Conservation (phyloP, 352 stramenopile species). For the Thraustochytrium striatum region DNA sequence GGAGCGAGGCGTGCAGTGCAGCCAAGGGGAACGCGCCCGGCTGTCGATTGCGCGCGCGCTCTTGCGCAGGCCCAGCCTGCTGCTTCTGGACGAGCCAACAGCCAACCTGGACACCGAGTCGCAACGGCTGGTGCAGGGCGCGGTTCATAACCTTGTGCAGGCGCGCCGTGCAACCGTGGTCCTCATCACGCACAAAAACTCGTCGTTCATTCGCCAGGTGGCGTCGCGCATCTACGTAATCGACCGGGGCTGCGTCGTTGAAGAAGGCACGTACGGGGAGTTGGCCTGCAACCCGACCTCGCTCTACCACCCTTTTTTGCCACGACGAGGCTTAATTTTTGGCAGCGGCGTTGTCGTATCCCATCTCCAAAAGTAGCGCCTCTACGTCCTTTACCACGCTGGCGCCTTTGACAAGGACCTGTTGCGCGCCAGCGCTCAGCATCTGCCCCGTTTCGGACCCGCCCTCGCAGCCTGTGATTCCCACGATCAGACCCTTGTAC, state of each 20-base stretch:
- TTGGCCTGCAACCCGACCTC: background rate
- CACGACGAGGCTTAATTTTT: background rate
- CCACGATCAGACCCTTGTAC: slow-evolving; percentile 11
- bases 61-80: slow-evolving; percentile 65
- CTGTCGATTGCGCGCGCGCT: slow-evolving; percentile 70
- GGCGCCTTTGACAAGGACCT: slow-evolving; percentile 22
- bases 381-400: slow-evolving; percentile 14
- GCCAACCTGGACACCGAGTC: slow-evolving; percentile 67
- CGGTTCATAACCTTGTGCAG: slow-evolving; percentile 57
- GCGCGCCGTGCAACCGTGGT: slow-evolving; percentile 70
- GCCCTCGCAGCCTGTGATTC: slow-evolving; percentile 9
- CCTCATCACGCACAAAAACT: slow-evolving; percentile 48
- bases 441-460: slow-evolving; percentile 7
- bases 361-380: background rate
- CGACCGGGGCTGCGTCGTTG: background rate
- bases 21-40: slow-evolving; percentile 67
- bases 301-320: background rate
- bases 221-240: background rate
- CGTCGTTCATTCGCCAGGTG: background rate
- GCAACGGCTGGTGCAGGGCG: slow-evolving; percentile 66
- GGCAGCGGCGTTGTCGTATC: background rate
- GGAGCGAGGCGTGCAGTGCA: slow-evolving; percentile 45
- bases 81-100: slow-evolving; percentile 77
- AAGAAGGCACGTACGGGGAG: background rate
- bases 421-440: slow-evolving; percentile 1